Evolutionary conservation across 1,284 basidiomycete species (phyloP), one percentile per base, ranked within the genome.

Genomic region (Rhodotorula sp.): DNA sequence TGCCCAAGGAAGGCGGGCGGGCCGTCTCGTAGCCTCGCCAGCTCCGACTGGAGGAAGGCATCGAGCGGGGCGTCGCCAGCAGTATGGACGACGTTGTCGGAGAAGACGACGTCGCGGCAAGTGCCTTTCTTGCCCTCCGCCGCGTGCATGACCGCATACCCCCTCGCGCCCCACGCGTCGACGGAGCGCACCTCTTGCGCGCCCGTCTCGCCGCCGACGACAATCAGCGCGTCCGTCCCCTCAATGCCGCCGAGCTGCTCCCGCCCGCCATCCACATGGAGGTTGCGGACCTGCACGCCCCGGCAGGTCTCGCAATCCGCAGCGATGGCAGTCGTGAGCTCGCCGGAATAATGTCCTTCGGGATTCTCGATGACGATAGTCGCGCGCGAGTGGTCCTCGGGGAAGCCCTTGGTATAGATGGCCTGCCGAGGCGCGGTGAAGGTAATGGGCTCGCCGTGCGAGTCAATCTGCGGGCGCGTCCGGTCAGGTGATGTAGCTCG

Each of bases 231-330:
- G 46, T 73, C 72, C 6, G 66, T 69, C 3, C 74, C 71, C 48
- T 76, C 74, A 10, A 70, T 21, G 13, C 51, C 69, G 4, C 71
- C 71, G 5, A 76, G 54, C 22, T 69, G 66, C 17, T 61, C 67
- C 39, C 71, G 46, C 29, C 74, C 74, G n/a, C 71, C 74, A 27
- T 76, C 74, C 32, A 76, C 55, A 15, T 73, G 69, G 57, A 73
- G 19, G 54, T 66, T 70, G 32, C 55, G 29, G 25, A 76, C 61
- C 12, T 37, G 21, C 1, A 65, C 65, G 1, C 69, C 69, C 1
- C 55, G 41, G 32, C 74, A 76, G 5, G 6, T 10, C 5, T 60
- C 61, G 44, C 74, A 76, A 44, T 69, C 56, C 6, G 74, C 74
- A 32, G 69, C 59, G 54, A 76, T 64, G 21, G 74, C 72, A 8